Base-by-base conservation (phyloP, 768 basidiomycete genomes). In the Naganishia vaughanmartiniae region DNA sequence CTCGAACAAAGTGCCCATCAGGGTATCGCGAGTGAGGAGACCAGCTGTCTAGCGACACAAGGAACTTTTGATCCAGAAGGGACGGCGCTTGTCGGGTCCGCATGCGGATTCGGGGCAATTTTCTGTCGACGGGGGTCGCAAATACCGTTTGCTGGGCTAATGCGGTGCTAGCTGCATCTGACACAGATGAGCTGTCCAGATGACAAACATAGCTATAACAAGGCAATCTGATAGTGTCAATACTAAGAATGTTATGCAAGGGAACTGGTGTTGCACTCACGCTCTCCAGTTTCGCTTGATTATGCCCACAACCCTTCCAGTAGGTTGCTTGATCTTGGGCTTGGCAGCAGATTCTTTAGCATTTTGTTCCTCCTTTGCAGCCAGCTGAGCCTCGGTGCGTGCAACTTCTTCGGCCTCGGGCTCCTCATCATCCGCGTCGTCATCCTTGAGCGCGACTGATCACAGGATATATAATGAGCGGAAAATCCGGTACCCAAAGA, bases 211-310 rank as follows among this genome's bases (percentile, higher is more conserved):
- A 92, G 51, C 90, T 92, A 76, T 45, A 45, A 60, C 17, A 71
- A 31, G 34, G 39, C 56, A 21, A 58, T 54, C 33, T 66, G 60
- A 21, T 3, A 31, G 6, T 30, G 56, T 68, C 45, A 65, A 70
- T 17, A n/a, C 24, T 67, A 14, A 1, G 54, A 26, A 21, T 9
- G 24, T 4, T 4, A 15, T 51, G 12, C 3, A 4, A 24, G 14
- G 26, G 9, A 45, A 42, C 33, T 33, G 7, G n/a, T 42, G 7
- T 42, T n/a, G 48, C n/a, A 86, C 91, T 73, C 82, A 93, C 87
- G 94, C 89, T 76, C 94, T 84, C 95, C 95, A 99, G 76, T 94
- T 94, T 11, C 96, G 87, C 81, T 96, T 96, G 75, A 94, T 87
- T 67, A 98, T 84, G 9, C 96, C 96, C 11, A 97, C 90, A 5